A percentile compares a stretch with the other conserved stretches of the same genome.
These are phyloP conservation scores for Bruguiera hainesii DNA, from an alignment of 441 rosid genomes.

Conservation along the genomic window DNA sequence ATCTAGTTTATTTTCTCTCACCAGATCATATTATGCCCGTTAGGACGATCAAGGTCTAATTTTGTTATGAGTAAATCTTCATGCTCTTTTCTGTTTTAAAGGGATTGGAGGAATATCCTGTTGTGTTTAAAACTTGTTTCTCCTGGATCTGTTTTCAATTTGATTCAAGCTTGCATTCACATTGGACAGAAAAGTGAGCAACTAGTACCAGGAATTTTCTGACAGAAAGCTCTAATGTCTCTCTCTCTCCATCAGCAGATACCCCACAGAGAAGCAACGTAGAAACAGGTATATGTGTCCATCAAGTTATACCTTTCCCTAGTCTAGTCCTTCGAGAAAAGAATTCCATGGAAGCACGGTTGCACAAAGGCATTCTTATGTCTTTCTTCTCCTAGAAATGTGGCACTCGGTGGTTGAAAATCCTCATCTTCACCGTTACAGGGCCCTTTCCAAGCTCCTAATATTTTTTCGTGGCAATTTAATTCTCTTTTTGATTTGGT, in stretches of 20 bases:
- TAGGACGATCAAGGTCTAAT: no score
- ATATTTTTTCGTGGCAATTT: slow-evolving; percentile 13
- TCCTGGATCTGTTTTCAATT: no score
- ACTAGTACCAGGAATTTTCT: neutral
- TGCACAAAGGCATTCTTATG: slow-evolving; percentile 29
- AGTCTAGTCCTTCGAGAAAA: slow-evolving; percentile 29
- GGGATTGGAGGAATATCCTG: slow-evolving; percentile 15
- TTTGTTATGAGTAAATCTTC: neutral
- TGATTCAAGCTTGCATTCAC: no score
- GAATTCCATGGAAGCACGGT: slow-evolving; percentile 25
- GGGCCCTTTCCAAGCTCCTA: slow-evolving; percentile 9
- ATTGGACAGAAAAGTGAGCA: neutral
- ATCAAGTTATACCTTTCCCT: slow-evolving; percentile 19
- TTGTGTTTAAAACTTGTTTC: no score
- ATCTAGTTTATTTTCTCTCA: no score
- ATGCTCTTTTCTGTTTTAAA: neutral
- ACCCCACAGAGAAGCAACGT: slow-evolving; percentile 20
- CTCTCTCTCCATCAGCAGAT: neutral
- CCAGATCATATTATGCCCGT: no score
- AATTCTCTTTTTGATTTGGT: neutral
- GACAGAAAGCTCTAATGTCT: neutral
- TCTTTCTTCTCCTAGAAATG: slow-evolving; percentile 6
- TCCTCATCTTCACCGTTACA: slow-evolving; percentile 21
- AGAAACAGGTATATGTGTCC: slow-evolving; percentile 3
- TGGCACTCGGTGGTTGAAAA: neutral